Evolutionary conservation across 768 basidiomycete genomes (phyloP), one percentile per base, ranked within the genome.

Genomic region (Collybia sp.): DNA sequence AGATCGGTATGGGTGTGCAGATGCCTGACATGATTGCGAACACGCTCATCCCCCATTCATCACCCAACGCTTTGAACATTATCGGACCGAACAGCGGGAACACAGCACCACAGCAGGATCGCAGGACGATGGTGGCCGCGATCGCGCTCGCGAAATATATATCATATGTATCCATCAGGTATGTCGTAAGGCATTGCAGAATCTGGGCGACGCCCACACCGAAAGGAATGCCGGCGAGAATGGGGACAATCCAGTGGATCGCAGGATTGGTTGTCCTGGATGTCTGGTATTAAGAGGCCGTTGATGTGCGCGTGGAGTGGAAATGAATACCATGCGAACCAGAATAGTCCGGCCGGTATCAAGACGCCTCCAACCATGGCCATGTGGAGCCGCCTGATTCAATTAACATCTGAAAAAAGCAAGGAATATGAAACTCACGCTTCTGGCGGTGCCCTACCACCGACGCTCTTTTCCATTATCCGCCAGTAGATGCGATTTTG

Each of bases 101-200:
- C 6, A 76, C 68, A 1, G 79, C 81, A 17, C 79, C 84, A 50
- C 80, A 77, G 15, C 74, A 62, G 0, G 79, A 83, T 48, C 84
- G 79, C 40, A 85, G 60, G 41, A 87, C 79, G 43, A 84, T 77
- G 9, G 81, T 83, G 44, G 83, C 77, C 12, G 84, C 83, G 43
- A 85, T 71, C 13, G 83, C 84, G 53, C 80, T 82, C 2, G 83
- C 82, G 49, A 75, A 79, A 61, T 82, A 82, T 37, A 84, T 67
- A 37, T 71, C 70, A 66, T 87, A 87, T 12, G 78, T 67, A 55
- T 87, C 85, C 75, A 88, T 82, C 46, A 87, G 69, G 65, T 87
- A 87, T 2, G 79, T 77, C 35, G 80, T 76, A n/a, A 83, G 63
- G 38, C 76, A 74, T 52, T 82, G 75, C 65, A 86, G 68, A 47